phyloP scores from a whole-genome alignment of 768 basidiomycete species.

The Suillus clintonianus region DNA sequence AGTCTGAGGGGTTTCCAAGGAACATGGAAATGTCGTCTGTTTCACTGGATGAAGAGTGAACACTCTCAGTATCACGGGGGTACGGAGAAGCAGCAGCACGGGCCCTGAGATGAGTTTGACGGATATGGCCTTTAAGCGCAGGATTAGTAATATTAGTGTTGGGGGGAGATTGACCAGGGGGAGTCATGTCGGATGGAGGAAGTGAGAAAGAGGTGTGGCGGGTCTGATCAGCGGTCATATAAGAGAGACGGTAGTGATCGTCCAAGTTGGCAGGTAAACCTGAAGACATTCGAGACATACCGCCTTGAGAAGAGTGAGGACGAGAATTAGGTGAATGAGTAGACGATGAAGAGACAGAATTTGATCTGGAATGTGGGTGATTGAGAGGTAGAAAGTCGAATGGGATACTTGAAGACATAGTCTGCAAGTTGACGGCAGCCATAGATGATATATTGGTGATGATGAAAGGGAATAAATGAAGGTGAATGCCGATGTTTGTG shows the following conservation, averaged over 20 bases:
- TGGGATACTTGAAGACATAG: constrained; percentile 65
- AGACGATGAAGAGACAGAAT: constrained; percentile 75
- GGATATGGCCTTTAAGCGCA: constrained; percentile 75
- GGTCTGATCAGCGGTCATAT: constrained; percentile 46
- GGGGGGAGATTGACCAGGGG: constrained; percentile 67
- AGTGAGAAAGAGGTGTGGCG: constrained; percentile 49
- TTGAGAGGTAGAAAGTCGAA: constrained; percentile 71
- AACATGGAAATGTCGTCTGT: constrained; percentile 87
- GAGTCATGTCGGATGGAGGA: constrained; percentile 40
- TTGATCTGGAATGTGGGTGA: constrained; percentile 72
- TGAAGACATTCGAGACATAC: constrained; percentile 53
- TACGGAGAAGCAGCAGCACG: constrained; percentile 83
- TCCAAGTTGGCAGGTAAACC: constrained; percentile 55
- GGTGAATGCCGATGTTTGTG: constrained; percentile 36
- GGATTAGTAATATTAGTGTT: constrained; percentile 75
- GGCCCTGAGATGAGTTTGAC: constrained; percentile 76
- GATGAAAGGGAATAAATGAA: constrained; percentile 30
- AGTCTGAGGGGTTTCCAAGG: constrained; percentile 60
- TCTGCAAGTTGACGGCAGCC: constrained; percentile 76
- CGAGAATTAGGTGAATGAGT: constrained; percentile 73
- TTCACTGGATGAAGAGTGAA: constrained; percentile 86
- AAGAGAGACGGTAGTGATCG: constrained; percentile 73
- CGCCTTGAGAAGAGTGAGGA: constrained; percentile 77
- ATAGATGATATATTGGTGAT: constrained; percentile 37
- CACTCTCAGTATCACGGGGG: constrained; percentile 81